phyloP scores from a whole-genome alignment of 2,329 filamentous ascomycete species.

The Orbilia ellipsospora region DNA sequence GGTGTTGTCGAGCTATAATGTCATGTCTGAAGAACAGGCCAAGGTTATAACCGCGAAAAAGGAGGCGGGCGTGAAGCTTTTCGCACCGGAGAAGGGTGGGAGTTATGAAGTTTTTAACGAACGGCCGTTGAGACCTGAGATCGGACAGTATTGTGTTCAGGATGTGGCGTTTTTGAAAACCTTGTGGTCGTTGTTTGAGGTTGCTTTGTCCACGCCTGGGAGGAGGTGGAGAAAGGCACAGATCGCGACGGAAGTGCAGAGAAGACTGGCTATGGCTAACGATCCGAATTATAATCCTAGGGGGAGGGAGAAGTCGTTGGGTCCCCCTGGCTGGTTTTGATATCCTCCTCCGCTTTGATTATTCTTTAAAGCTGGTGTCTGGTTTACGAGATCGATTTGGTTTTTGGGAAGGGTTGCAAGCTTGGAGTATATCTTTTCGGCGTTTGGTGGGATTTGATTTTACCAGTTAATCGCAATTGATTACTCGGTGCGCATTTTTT shows the following conservation, averaged over 20 bases:
- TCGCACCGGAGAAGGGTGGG: slow-evolving; percentile 64
- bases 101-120: slow-evolving; percentile 66
- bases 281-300: slow-evolving; percentile 57
- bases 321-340: slow-evolving; percentile 55
- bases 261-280: slow-evolving; percentile 61
- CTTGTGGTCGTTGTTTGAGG: slow-evolving; percentile 60
- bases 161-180: slow-evolving; percentile 65
- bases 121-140: slow-evolving; percentile 63
- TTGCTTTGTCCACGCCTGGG: slow-evolving; percentile 43
- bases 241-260: slow-evolving; percentile 59
- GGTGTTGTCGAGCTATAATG: slow-evolving; percentile 61
- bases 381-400: too few relatives aligned
- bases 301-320: slow-evolving; percentile 60
- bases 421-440: too few relatives aligned
- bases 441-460: too few relatives aligned
- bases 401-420: too few relatives aligned
- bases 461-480: too few relatives aligned
- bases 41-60: slow-evolving; percentile 62
- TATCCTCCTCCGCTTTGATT: too few relatives aligned
- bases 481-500: too few relatives aligned
- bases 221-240: slow-evolving; percentile 49
- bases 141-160: slow-evolving; percentile 65
- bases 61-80: slow-evolving; percentile 62
- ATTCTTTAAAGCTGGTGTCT: too few relatives aligned
- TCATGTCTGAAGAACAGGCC: slow-evolving; percentile 38